These are phyloP conservation scores for Epichloe sylvatica DNA, from an alignment of 2,329 filamentous ascomycete species.

Conservation along the genomic window DNA sequence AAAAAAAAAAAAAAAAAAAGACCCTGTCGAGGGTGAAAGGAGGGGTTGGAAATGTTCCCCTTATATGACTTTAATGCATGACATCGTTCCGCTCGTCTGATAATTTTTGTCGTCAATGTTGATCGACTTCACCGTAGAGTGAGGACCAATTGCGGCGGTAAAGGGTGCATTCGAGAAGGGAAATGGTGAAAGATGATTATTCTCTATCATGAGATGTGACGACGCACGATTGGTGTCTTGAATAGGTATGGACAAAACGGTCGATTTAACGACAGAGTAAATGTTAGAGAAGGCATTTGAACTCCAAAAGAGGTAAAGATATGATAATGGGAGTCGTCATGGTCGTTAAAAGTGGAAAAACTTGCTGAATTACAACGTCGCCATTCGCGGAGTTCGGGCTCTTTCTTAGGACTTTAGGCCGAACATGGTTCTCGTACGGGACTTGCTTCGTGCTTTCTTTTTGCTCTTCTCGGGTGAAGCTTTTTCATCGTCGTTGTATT, in stretches of 20 bases:
- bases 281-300: constrained; percentile 11
- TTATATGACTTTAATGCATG: background rate
- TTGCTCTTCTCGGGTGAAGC: constrained; percentile 31
- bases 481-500: constrained; percentile 59
- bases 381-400: background rate
- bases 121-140: background rate
- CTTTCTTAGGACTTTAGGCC: constrained; percentile 26
- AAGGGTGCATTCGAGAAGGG: background rate
- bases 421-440: constrained; percentile 61
- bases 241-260: background rate
- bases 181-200: background rate
- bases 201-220: background rate
- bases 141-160: background rate
- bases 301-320: constrained; percentile 19
- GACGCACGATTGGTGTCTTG: constrained; percentile 4
- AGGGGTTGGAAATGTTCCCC: background rate
- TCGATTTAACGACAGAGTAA: background rate
- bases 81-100: background rate
- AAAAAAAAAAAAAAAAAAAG: background rate
- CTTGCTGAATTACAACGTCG: background rate
- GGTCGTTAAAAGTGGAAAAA: constrained; percentile 12
- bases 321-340: constrained; percentile 17
- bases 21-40: background rate
- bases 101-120: background rate
- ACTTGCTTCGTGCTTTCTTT: constrained; percentile 60